Evolutionary conservation across 331 rosid genomes (phyloP).

Genomic region (Quercus lobata): DNA sequence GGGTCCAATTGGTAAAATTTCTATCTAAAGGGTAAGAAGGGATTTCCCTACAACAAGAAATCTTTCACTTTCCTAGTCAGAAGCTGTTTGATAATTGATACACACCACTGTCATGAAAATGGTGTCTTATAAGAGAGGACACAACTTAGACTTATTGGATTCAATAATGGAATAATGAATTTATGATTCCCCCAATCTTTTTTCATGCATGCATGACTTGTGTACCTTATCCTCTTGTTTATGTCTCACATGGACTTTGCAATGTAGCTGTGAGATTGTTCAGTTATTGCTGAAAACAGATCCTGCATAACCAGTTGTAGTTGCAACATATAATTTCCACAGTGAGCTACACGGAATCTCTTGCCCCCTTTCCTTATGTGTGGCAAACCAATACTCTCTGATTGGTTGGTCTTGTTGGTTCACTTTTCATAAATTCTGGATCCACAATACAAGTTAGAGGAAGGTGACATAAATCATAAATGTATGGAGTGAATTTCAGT

Average conservation of each 20-base stretch:
- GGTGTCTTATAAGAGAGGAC: constrained; percentile 15
- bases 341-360: background rate
- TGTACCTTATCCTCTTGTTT: background rate
- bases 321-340: background rate
- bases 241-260: constrained; percentile 4
- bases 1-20: constrained; percentile 22
- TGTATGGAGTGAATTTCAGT: background rate
- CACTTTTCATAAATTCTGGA: background rate
- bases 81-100: background rate
- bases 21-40: constrained; percentile 13
- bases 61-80: constrained; percentile 17
- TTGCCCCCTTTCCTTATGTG: background rate
- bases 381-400: background rate
- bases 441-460: background rate
- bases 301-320: background rate
- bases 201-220: background rate
- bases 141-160: constrained; percentile 18
- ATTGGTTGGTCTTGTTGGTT: background rate
- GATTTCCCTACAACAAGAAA: constrained; percentile 16
- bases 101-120: constrained; percentile 20
- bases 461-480: background rate
- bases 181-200: constrained; percentile 1
- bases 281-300: background rate
- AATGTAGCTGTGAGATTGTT: background rate
- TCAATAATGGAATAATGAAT: constrained; percentile 30